phyloP scores from a whole-genome alignment of 1,284 basidiomycete species.

The Irpex sp. region DNA sequence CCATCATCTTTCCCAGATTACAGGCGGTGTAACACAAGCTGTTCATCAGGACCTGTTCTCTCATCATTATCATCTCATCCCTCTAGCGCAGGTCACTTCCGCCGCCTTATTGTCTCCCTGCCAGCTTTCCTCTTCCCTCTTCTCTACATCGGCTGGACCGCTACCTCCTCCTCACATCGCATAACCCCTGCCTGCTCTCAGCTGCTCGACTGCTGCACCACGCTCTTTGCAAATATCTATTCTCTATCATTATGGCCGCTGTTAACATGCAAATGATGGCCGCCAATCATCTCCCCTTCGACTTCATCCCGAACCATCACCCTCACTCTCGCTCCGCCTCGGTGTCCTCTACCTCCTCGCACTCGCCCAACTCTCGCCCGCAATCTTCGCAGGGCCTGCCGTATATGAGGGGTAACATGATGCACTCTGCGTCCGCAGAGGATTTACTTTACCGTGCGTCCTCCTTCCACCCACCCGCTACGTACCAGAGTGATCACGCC shows the following conservation, averaged over 20 bases:
- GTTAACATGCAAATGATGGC: slow-evolving; percentile 72
- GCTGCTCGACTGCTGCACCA: slow-evolving; percentile 20
- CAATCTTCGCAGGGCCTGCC: slow-evolving; percentile 65
- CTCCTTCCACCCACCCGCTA: slow-evolving; percentile 33
- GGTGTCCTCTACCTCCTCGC: slow-evolving; percentile 67
- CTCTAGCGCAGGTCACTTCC: background rate
- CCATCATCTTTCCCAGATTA: slow-evolving; percentile 10
- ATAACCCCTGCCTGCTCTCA: slow-evolving; percentile 20
- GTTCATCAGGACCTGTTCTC: slow-evolving; percentile 13
- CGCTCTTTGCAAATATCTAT: slow-evolving; percentile 23
- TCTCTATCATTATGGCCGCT: slow-evolving; percentile 51
- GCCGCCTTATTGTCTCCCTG: slow-evolving; percentile 11
- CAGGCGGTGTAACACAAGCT: background rate
- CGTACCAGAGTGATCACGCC: slow-evolving; percentile 29
- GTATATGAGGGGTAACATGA: slow-evolving; percentile 46
- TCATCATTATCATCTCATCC: slow-evolving; percentile 6
- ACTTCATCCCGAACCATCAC: slow-evolving; percentile 56
- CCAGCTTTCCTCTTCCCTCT: slow-evolving; percentile 15
- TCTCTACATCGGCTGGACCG: slow-evolving; percentile 16
- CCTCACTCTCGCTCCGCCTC: slow-evolving; percentile 74
- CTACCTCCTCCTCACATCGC: slow-evolving; percentile 18
- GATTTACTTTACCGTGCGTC: slow-evolving; percentile 64
- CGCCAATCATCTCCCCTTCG: slow-evolving; percentile 58
- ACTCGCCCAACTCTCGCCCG: slow-evolving; percentile 67
- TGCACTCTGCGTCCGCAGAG: slow-evolving; percentile 47